Evolutionary conservation across 805 yeast species (phyloP).

Genomic region (Lipomyces starkeyi): DNA sequence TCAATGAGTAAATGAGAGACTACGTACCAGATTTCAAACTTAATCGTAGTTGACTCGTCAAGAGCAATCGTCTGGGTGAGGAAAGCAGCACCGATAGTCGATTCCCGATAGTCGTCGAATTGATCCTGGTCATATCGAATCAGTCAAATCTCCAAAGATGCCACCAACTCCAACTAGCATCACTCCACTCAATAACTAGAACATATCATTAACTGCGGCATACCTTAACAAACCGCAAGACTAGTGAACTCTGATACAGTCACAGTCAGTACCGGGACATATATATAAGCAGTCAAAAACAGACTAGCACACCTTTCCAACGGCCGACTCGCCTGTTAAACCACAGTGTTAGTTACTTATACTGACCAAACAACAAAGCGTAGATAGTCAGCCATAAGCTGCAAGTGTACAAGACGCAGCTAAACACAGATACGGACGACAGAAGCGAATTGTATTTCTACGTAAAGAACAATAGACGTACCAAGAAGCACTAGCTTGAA

Average conservation of each 20-base stretch:
- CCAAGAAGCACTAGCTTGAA: conserved; percentile 77
- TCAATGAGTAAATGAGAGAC: not conserved
- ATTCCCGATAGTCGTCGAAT: conserved; percentile 80
- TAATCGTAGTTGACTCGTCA: conserved; percentile 52
- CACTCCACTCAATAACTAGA: not conserved
- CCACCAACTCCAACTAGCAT: not conserved
- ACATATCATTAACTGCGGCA: not conserved
- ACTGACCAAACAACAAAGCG: not conserved
- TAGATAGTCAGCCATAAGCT: not conserved
- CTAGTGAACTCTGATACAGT: conserved; percentile 68
- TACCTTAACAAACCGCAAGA: conserved; percentile 72
- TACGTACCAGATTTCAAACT: conserved; percentile 56
- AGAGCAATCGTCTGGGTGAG: conserved; percentile 75
- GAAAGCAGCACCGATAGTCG: conserved; percentile 99
- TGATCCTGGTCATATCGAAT: conserved; percentile 43
- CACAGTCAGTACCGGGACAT: conserved; percentile 11
- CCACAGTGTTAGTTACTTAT: conserved; percentile 13
- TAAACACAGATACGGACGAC: not conserved
- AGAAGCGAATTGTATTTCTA: not conserved
- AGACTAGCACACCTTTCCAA: conserved; percentile 60
- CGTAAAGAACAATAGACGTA: conserved; percentile 31
- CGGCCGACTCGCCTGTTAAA: conserved; percentile 69
- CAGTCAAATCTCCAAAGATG: not conserved
- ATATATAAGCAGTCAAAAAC: not conserved
- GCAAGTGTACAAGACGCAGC: not conserved